These are phyloP conservation scores for Suillus variegatus DNA, from an alignment of 768 basidiomycete species.

Conservation along the genomic window DNA sequence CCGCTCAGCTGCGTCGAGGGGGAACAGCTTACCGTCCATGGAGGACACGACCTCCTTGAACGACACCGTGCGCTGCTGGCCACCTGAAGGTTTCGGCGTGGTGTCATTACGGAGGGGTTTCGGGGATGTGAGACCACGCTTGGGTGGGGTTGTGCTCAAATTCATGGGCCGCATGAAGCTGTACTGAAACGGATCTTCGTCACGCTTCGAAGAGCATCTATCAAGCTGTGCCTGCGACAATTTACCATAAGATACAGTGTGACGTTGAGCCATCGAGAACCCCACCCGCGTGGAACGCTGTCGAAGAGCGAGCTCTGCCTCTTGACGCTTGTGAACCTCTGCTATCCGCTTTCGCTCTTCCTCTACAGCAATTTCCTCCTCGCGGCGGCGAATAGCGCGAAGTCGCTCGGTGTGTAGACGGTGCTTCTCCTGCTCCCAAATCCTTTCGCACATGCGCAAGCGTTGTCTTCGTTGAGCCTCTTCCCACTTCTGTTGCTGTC, in stretches of 20 bases:
- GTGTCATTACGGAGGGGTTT: slow-evolving; percentile 11
- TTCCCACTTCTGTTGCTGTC: slow-evolving; percentile 35
- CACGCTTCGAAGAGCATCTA: slow-evolving; percentile 12
- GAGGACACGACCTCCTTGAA: slow-evolving; percentile 58
- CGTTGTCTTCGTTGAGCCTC: slow-evolving; percentile 39
- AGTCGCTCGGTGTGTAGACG: slow-evolving; percentile 42
- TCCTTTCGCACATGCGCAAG: slow-evolving; percentile 45
- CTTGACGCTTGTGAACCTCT: slow-evolving; percentile 16
- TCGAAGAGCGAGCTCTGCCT: slow-evolving; percentile 11
- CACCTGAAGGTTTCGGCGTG: slow-evolving; percentile 12
- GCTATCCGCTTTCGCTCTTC: slow-evolving; percentile 29
- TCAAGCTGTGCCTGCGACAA: slow-evolving; percentile 20
- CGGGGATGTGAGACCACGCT: slow-evolving; percentile 17
- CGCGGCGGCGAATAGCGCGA: slow-evolving; percentile 35
- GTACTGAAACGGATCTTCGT: slow-evolving; percentile 35
- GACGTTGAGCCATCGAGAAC: slow-evolving; percentile 6
- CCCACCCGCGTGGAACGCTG: slow-evolving; percentile 24
- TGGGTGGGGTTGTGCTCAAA: slow-evolving; percentile 20
- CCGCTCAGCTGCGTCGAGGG: slow-evolving; percentile 35
- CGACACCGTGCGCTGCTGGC: slow-evolving; percentile 40
- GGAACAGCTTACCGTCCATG: slow-evolving; percentile 64
- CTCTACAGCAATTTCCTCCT: slow-evolving; percentile 26
- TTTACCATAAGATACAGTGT: slow-evolving; percentile 6
- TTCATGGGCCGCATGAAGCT: slow-evolving; percentile 30
- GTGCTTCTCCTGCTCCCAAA: slow-evolving; percentile 50